Base-by-base conservation (phyloP, 257 asterid genomes). In the Mitragyna speciosa region DNA sequence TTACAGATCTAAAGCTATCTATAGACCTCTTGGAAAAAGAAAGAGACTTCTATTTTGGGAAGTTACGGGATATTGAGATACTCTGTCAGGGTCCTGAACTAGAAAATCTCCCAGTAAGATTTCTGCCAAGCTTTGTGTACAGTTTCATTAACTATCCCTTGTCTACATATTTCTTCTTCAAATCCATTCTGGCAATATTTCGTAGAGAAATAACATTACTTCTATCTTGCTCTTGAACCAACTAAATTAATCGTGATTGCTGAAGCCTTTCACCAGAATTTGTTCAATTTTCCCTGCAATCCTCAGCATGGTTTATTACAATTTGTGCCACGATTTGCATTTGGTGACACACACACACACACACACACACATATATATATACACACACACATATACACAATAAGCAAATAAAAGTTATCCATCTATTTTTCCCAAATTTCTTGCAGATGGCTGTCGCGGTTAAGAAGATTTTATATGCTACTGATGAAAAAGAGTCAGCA, bases 31-130 rank as follows among this genome's bases (percentile, higher is more conserved):
- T 95, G 89, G 99, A 95, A 83, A 95, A 93, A 85, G 99, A 93
- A 84, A 86, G 99, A 75, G 98, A 95, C 90, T 93, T 95, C 78
- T 95, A 95, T 89, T 95, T 93, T 77, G 92, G 89, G 30, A 95
- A 92, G 83, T 76, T 95, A 73, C 88, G 97, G 12, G 97, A 95
- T 79, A 84, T 95, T 33, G 99, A 95, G 86, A 87, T 95, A 52
- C 93, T 95, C 67, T 95, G 98, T 77, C 97, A 92, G 87, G 67
- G 86, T 22, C 91, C 97, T 5, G 89, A 89, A 74, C 33, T 91
- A 70, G 96, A 92, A 82, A 78, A 87, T 72, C 76, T 81, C 77
- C 91, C 91, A 61, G 98, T 94, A 86, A 82, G 89, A 48, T 73
- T 78, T 75, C 30, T 70, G 64, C 12, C 39, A 19, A 52, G 22